Conservation (phyloP, 2,329 filamentous ascomycete species). For the Diaporthe amygdali region DNA sequence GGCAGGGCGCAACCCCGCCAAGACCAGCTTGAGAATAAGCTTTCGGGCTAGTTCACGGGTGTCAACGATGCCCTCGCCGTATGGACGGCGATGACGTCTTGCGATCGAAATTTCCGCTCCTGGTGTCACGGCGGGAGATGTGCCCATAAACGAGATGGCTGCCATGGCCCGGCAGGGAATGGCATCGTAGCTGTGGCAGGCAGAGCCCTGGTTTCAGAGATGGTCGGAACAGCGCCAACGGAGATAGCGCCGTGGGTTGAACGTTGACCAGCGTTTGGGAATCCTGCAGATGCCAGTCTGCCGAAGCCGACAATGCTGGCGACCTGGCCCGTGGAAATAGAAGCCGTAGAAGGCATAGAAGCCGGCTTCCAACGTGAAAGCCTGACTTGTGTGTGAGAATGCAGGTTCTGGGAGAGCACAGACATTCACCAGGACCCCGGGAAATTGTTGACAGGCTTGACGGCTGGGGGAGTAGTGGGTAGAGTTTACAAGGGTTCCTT, state of each 20-base stretch:
- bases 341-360: too few species aligned
- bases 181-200: constrained; percentile 4
- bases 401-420: constrained; percentile 16
- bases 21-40: constrained; percentile 1
- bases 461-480: constrained; percentile 6
- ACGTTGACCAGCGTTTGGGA: not conserved
- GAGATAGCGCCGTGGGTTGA: not conserved
- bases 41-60: not conserved
- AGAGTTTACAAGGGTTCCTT: constrained; percentile 18
- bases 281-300: not conserved
- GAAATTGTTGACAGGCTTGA: constrained; percentile 20
- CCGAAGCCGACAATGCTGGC: not conserved
- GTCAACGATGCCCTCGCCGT: constrained; percentile 3
- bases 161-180: not conserved
- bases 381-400: not conserved
- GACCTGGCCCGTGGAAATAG: not conserved
- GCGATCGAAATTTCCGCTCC: not conserved
- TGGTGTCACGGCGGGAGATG: not conserved
- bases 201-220: not conserved
- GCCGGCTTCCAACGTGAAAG: not conserved
- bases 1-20: not conserved
- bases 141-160: not conserved
- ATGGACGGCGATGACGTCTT: not conserved
- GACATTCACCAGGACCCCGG: constrained; percentile 11
- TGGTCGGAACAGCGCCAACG: not conserved